Evolutionary conservation across 805 yeast genomes (phyloP), one percentile per base, ranked within the genome.

Genomic region (Metschnikowia kofuensis): DNA sequence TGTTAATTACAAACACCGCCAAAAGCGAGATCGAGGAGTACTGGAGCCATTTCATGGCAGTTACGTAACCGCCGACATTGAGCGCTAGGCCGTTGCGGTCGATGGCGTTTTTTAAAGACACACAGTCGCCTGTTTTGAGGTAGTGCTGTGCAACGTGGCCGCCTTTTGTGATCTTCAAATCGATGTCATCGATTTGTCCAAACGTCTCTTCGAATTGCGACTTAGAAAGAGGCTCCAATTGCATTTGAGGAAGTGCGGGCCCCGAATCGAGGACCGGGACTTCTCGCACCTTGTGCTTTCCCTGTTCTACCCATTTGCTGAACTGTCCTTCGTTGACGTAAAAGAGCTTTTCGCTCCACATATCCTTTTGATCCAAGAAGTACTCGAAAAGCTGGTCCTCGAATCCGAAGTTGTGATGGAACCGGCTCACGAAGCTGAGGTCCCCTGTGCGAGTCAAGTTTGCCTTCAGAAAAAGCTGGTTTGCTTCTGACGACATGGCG

Each of bases 31-130:
- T 62, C 1, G 48, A 28, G 12, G 53, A 47, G 27, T 50, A 53
- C 15, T 68, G 71, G 6, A 73, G 55, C 89, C 89, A 84, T 9
- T 77, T 75, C 49, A 77, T 58, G 16, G 80, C 76, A 0, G 85
- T 76, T 0, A 82, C 67, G 8, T 74, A 62, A 0, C 80, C 79
- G 0, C 87, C 86, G 0, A 74, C 66, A 54, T 80, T 79, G 14
- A 77, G 42, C 2, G 78, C 65, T 9, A 69, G 57, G 0, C 79
- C 78, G 14, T 59, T 63, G 29, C 78, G 64, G 35, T 45, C 51
- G 27, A 46, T 34, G 6, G 58, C 46, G 2, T 61, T 63, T 43
- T 38, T 40, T 65, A 48, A 11, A 11, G 35, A 13, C 32, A 16
- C 11, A 4, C 38, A 38, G 2, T 44, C 56, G 7, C 56, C 53